Percentiles rank a stretch among this genome's conserved stretches.
Conservation (phyloP, 2,329 filamentous ascomycete genomes). For the Diaporthe humulicola region DNA sequence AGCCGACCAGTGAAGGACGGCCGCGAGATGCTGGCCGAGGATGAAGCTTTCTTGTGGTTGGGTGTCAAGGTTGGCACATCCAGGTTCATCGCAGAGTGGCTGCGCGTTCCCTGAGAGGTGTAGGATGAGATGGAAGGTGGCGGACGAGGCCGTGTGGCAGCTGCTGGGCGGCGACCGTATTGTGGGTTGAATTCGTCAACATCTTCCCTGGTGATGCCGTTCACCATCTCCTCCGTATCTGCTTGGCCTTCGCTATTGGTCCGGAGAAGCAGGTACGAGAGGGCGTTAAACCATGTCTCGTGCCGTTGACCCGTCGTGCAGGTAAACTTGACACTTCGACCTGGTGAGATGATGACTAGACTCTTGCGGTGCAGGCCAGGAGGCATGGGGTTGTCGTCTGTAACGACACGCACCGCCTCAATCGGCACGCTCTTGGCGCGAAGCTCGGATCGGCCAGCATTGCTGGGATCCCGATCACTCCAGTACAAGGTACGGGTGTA, state of each 20-base stretch:
- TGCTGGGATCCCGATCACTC: constrained; percentile 90
- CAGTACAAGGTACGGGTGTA: constrained; percentile 98
- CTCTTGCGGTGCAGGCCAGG: constrained; percentile 96
- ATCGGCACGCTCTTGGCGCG: constrained; percentile 92
- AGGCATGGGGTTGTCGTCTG: constrained; percentile 94
- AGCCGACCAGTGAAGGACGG: constrained; percentile 58
- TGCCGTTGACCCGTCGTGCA: constrained; percentile 94
- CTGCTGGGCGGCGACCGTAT: constrained; percentile 55
- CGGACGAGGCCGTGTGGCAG: constrained; percentile 64
- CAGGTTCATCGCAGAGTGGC: constrained; percentile 69
- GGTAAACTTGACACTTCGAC: constrained; percentile 92
- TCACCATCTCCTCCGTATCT: constrained; percentile 70
- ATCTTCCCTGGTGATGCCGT: constrained; percentile 71
- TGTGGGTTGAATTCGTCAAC: constrained; percentile 87
- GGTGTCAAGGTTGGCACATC: constrained; percentile 70
- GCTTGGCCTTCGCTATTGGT: constrained; percentile 75
- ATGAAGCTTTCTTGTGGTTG: constrained; percentile 54
- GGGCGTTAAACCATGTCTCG: constrained; percentile 98
- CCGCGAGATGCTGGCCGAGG: constrained; percentile 28
- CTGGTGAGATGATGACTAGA: constrained; percentile 89
- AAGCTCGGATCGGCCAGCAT: constrained; percentile 81
- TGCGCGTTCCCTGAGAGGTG: constrained; percentile 79
- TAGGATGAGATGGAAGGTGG: constrained; percentile 82
- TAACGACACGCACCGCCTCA: constrained; percentile 90
- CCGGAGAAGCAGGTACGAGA: constrained; percentile 91